Evolutionary conservation across 2,329 filamentous ascomycete species (phyloP).

Genomic region (Blastomyces emzantsi): DNA sequence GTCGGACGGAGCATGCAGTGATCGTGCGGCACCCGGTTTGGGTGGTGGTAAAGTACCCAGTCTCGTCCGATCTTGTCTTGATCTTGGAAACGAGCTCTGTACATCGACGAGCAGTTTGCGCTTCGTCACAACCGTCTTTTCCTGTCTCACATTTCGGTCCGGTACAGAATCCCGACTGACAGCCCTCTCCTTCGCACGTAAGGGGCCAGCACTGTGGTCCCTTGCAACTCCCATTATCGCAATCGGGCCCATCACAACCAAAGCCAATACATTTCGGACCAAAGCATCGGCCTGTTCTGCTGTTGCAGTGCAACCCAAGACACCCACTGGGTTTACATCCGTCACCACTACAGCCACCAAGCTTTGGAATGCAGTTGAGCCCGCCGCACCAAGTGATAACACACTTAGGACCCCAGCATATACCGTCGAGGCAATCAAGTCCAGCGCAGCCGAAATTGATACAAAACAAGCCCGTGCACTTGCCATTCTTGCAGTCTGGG

Average conservation of each 20-base stretch:
- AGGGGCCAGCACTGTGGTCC: background rate
- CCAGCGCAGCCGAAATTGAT: background rate
- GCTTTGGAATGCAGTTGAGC: background rate
- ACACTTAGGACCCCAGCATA: background rate
- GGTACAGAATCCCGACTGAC: background rate
- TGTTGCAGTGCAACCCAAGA: background rate
- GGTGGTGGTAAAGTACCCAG: background rate
- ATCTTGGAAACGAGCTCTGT: slow-evolving; percentile 3
- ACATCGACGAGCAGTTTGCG: slow-evolving; percentile 2
- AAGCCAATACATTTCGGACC: slow-evolving; percentile 2
- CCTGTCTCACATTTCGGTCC: slow-evolving; percentile 2
- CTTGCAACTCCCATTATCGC: slow-evolving; percentile 3
- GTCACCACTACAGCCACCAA: background rate
- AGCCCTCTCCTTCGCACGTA: background rate
- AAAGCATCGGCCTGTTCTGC: background rate
- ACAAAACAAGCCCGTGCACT: slow-evolving; percentile 3
- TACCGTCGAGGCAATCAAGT: slow-evolving; percentile 4
- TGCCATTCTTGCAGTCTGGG: slow-evolving; percentile 2
- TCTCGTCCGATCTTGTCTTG: background rate
- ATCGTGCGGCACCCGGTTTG: background rate
- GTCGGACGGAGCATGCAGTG: background rate
- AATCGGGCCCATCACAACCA: slow-evolving; percentile 6
- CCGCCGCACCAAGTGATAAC: background rate
- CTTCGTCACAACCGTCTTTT: background rate
- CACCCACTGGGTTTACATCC: slow-evolving; percentile 1